Percentiles rank a stretch among this genome's conserved stretches.
phyloP scores from a whole-genome alignment of 2,329 filamentous ascomycete genomes.

The Fusarium odoratissimum region DNA sequence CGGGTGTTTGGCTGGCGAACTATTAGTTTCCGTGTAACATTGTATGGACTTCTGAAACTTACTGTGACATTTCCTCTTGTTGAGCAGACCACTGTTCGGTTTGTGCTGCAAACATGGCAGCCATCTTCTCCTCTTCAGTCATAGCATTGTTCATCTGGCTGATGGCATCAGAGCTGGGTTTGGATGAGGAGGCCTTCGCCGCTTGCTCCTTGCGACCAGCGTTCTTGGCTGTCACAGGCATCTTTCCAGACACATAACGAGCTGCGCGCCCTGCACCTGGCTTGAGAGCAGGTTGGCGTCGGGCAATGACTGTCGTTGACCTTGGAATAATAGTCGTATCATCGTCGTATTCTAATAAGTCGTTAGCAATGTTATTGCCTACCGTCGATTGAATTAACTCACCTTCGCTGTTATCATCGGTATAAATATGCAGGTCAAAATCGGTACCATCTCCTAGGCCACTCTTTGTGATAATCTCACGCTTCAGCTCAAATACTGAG shows the following conservation, averaged over 20 bases:
- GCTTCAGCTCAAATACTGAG: conserved; percentile 97
- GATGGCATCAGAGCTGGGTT: conserved; percentile 68
- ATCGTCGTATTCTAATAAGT: conserved; percentile 85
- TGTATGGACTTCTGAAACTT: conserved; percentile 48
- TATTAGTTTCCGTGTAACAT: conserved; percentile 49
- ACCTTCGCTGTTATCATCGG: conserved; percentile 93
- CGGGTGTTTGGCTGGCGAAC: conserved; percentile 67
- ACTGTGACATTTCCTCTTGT: conserved; percentile 92
- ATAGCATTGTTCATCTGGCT: conserved; percentile 79
- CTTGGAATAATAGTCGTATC: conserved; percentile 97
- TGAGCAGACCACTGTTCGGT: conserved; percentile 93
- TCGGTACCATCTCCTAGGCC: conserved; percentile 95
- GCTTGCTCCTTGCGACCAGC: conserved; percentile 73
- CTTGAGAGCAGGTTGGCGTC: conserved; percentile 84
- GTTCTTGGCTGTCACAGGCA: conserved; percentile 89
- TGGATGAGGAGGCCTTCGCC: conserved; percentile 67
- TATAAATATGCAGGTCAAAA: conserved; percentile 94
- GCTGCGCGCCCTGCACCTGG: conserved; percentile 90
- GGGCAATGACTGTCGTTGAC: conserved; percentile 92
- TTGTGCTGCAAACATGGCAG: conserved; percentile 90
- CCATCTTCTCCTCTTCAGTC: conserved; percentile 94
- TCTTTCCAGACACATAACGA: conserved; percentile 95
- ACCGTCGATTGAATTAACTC: conserved; percentile 52
- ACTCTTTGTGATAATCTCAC: conserved; percentile 96
- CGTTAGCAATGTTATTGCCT: conserved; percentile 43